Evolutionary conservation across 1,139 yeast genomes (phyloP).

Genomic region (Pneumocystis carinii): DNA sequence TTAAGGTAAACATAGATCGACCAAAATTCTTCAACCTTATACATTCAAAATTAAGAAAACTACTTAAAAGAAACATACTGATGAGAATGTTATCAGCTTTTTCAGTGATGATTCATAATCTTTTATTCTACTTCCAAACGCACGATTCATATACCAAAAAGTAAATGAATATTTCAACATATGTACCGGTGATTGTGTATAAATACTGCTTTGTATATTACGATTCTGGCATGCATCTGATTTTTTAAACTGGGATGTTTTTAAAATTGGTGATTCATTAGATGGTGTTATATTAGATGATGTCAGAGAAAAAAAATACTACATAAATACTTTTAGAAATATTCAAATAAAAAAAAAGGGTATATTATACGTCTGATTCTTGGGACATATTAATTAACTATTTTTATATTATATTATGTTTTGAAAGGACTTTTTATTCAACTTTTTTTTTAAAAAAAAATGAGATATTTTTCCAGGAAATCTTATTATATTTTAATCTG

Average conservation of each 20-base stretch:
- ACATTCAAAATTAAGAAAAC: not conserved
- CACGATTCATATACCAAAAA: constrained; percentile 24
- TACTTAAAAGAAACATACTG: constrained; percentile 18
- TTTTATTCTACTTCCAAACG: constrained; percentile 24
- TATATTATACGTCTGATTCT: not conserved
- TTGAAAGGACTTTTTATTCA: not conserved
- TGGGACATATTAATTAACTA: not conserved
- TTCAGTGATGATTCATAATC: constrained; percentile 25
- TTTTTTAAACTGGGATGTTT: not conserved
- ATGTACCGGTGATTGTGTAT: not conserved
- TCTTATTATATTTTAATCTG: no score
- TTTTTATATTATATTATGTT: not conserved
- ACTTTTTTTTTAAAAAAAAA: not conserved
- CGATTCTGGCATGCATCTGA: not conserved
- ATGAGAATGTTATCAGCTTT: constrained; percentile 23
- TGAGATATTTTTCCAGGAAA: not conserved
- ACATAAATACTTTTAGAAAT: not conserved
- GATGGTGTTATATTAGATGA: not conserved
- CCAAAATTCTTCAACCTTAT: constrained; percentile 46
- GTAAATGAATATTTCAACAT: not conserved
- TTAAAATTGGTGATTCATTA: not conserved
- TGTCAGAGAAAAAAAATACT: not conserved
- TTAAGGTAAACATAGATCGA: constrained; percentile 34
- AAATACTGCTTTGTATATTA: not conserved
- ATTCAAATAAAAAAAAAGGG: not conserved